Percentiles rank a stretch among this genome's conserved stretches.
phyloP scores from a whole-genome alignment of 805 yeast species.

The Saccharomyces mikatae region DNA sequence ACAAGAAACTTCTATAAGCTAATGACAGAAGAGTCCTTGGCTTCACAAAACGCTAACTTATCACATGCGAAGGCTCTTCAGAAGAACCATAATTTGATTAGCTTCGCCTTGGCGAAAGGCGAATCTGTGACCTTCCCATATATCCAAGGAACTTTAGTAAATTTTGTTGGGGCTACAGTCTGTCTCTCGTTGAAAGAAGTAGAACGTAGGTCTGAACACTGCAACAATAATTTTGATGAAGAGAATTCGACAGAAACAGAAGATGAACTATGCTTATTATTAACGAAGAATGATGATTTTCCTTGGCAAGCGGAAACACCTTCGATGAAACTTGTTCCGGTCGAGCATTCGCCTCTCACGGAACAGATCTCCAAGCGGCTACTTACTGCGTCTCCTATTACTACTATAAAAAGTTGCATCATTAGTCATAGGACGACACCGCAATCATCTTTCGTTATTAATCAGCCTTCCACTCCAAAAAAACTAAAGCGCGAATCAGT shows the following conservation, averaged over 20 bases:
- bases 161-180: constrained; percentile 50
- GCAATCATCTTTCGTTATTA: not conserved
- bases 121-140: constrained; percentile 63
- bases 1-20: constrained; percentile 22
- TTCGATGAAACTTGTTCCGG: constrained; percentile 7
- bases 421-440: not conserved
- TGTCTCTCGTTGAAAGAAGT: constrained; percentile 38
- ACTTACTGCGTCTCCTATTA: not conserved
- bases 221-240: constrained; percentile 39
- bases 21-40: constrained; percentile 3
- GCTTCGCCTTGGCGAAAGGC: constrained; percentile 39
- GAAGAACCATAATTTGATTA: constrained; percentile 15
- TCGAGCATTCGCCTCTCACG: constrained; percentile 15
- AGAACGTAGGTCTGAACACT: constrained; percentile 32
- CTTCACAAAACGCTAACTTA: constrained; percentile 8
- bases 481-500: not conserved
- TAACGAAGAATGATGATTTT: constrained; percentile 15
- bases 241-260: constrained; percentile 32
- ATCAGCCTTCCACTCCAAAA: not conserved
- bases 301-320: constrained; percentile 13
- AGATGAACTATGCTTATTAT: constrained; percentile 26
- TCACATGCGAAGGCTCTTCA: constrained; percentile 12
- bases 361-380: constrained; percentile 1
- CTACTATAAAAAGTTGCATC: not conserved
- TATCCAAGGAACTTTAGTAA: constrained; percentile 52